Conservation (phyloP, 495 filamentous ascomycete genomes). For the Aspergillus bertholletiae region DNA sequence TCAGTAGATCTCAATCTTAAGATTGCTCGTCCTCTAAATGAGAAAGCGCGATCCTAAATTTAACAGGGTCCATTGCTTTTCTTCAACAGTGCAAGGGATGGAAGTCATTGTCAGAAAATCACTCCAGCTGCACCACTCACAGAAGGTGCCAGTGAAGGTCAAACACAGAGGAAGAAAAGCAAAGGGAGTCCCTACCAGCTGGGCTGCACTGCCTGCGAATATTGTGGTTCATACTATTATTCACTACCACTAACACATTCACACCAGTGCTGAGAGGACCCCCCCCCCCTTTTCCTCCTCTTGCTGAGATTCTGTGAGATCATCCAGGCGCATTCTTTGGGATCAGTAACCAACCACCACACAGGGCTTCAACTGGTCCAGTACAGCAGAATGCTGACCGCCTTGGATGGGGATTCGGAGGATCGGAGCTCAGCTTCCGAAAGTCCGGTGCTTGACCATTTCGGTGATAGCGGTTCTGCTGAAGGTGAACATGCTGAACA, state of each 20-base stretch:
- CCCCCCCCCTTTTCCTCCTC: background rate
- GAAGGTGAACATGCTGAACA: background rate
- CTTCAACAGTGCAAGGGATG: slow-evolving; percentile 21
- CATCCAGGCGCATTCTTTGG: background rate
- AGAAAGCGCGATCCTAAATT: background rate
- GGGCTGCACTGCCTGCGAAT: background rate
- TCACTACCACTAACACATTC: background rate
- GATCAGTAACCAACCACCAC: too few relatives aligned
- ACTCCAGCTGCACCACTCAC: slow-evolving; percentile 18
- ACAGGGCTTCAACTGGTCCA: too few relatives aligned
- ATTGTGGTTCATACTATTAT: background rate
- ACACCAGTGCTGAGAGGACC: too few relatives aligned
- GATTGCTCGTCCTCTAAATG: background rate
- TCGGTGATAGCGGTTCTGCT: slow-evolving; percentile 12
- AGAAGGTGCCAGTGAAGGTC: slow-evolving; percentile 14
- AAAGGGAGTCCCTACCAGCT: background rate
- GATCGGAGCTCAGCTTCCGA: slow-evolving; percentile 19
- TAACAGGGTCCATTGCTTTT: slow-evolving; percentile 3
- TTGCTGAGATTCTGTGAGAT: background rate
- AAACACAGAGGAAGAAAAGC: background rate
- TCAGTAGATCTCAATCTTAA: slow-evolving; percentile 3
- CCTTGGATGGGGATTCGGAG: slow-evolving; percentile 9
- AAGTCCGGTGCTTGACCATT: slow-evolving; percentile 22
- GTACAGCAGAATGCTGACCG: background rate
- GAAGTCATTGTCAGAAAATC: slow-evolving; percentile 8